Evolutionary conservation across 2,329 filamentous ascomycete genomes (phyloP), one percentile per base, ranked within the genome.

Genomic region (Xylaria sp.): DNA sequence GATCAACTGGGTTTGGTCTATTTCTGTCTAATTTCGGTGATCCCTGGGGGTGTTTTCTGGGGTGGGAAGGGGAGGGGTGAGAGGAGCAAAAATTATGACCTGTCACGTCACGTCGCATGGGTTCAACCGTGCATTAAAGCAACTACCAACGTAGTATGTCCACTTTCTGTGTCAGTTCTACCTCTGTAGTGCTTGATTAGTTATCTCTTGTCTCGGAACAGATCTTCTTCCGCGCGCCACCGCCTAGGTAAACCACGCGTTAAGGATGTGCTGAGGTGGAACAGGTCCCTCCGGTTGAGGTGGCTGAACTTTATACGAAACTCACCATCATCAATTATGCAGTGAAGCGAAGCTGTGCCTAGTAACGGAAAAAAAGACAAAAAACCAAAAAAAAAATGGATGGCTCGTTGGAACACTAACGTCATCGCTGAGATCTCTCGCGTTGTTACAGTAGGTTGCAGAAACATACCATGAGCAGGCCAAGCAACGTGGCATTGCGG

Each of bases 91-190:
- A 37, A 37, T 10, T 37, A 10, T 50, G 66, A 66, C 20, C 66
- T 63, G 66, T 69, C 63, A 66, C 63, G 52, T 67, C 44, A 63
- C 65, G 58, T 58, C 44, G 63, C 66, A 59, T 61, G 31, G 6
- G 3, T 31, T 50, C 56, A 51, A 54, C 46, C 55, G 59, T 67
- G 48, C 60, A 55, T 48, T 13, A 46, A 62, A 60, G 61, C 25
- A 64, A 50, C 59, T 48, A 62, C 25, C 51, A 37, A 37, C 25
- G 15, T 18, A 37, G 34, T 37, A 37, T 37, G 34, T 8, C 56
- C 12, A n/a, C 5, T 13, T 39, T 20, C n/a, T n/a, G 62, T 51
- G 31, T 64, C 31, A 55, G 37, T 46, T 54, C 48, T 25, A 31
- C 44, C 15, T 44, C 48, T 55, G 15, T 34, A 13, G 25, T 55